phyloP scores from a whole-genome alignment of 1,139 yeast species.

The Diutina scorzettiae region DNA sequence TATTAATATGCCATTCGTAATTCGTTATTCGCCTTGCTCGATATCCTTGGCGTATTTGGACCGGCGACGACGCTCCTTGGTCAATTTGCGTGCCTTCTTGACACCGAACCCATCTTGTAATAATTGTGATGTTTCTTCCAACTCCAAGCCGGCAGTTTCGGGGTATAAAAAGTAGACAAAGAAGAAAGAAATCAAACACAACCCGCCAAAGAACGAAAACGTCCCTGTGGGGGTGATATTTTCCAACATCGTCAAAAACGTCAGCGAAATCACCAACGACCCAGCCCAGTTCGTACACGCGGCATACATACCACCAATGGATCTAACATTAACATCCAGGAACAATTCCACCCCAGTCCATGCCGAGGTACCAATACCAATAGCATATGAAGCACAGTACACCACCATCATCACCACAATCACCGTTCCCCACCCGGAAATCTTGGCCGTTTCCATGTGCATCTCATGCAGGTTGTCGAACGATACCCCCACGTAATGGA shows the following conservation, averaged over 20 bases:
- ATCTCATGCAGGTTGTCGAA: constrained; percentile 39
- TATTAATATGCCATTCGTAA: too few species aligned
- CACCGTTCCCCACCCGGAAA: constrained; percentile 77
- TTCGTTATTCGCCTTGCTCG: neutral
- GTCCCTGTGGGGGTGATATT: constrained; percentile 93
- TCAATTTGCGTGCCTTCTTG: constrained; percentile 47
- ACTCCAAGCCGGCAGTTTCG: constrained; percentile 78
- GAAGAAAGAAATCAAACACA: constrained; percentile 57
- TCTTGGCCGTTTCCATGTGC: constrained; percentile 32
- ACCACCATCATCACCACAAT: constrained; percentile 76
- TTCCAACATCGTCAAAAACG: constrained; percentile 87
- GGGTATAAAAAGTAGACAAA: constrained; percentile 81
- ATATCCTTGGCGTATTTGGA: neutral
- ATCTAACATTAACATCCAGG: constrained; percentile 81
- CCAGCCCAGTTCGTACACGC: constrained; percentile 98
- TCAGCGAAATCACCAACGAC: constrained; percentile 77
- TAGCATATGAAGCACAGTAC: constrained; percentile 81
- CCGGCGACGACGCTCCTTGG: neutral
- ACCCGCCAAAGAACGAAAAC: constrained; percentile 77
- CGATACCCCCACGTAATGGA: constrained; percentile 62
- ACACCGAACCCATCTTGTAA: constrained; percentile 79
- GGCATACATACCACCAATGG: constrained; percentile 82
- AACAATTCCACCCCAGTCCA: constrained; percentile 97
- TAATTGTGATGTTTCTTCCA: constrained; percentile 81
- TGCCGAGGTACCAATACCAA: constrained; percentile 94